A percentile compares a stretch with the other conserved stretches of the same genome.
Evolutionary conservation across 345 rosid genomes (phyloP).

Genomic region (Carallia brachiata): DNA sequence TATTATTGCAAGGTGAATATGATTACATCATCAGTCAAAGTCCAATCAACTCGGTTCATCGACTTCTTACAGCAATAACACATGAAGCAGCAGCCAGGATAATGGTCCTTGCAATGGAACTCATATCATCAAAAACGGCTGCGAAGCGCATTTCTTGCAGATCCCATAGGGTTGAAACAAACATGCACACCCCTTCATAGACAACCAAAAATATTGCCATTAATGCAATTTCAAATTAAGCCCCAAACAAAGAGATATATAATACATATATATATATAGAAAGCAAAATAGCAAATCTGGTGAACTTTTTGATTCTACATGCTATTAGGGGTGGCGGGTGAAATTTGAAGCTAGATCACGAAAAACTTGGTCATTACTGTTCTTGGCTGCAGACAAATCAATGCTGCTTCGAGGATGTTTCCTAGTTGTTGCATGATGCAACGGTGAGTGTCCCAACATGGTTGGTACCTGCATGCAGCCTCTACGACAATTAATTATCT

Average conservation of each 20-base stretch:
- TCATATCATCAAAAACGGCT: slow-evolving; percentile 38
- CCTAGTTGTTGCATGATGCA: slow-evolving; percentile 7
- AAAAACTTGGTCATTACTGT: too few species aligned
- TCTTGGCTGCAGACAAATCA: background rate
- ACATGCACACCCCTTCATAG: slow-evolving; percentile 33
- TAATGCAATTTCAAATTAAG: background rate
- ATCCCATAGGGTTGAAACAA: slow-evolving; percentile 54
- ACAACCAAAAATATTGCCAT: slow-evolving; percentile 39
- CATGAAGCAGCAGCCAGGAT: slow-evolving; percentile 46
- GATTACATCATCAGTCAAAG: too few species aligned
- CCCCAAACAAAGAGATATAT: background rate
- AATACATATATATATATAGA: background rate
- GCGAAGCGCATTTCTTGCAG: slow-evolving; percentile 53
- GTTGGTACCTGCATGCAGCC: too few species aligned
- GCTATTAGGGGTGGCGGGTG: too few species aligned
- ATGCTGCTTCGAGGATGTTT: slow-evolving; percentile 37
- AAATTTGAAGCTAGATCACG: too few species aligned
- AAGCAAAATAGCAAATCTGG: too few species aligned
- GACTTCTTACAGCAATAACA: slow-evolving; percentile 26
- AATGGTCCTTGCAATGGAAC: slow-evolving; percentile 31
- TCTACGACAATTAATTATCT: too few species aligned
- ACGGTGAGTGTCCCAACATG: too few species aligned
- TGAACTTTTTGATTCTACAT: too few species aligned
- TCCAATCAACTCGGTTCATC: background rate
- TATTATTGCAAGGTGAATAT: too few species aligned